Evolutionary conservation across 768 basidiomycete genomes (phyloP).

Genomic region (Naganishia vishniacii): DNA sequence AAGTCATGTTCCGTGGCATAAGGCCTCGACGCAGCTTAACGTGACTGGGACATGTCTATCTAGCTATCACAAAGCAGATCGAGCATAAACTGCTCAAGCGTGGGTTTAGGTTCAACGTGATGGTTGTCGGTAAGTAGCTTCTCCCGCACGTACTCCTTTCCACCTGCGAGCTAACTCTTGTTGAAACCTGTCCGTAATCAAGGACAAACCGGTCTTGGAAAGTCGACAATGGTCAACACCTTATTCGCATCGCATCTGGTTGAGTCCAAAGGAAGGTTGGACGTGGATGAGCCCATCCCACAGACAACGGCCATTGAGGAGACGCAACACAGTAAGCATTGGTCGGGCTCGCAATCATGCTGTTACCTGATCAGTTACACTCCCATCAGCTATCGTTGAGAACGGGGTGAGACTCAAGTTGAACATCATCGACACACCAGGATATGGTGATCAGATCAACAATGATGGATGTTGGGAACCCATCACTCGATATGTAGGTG

Average conservation of each 20-base stretch:
- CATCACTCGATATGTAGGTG: conserved; percentile 85
- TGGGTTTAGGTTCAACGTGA: conserved; percentile 98
- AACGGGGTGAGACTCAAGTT: conserved; percentile 89
- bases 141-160: not conserved
- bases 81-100: conserved; percentile 99
- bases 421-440: conserved; percentile 98
- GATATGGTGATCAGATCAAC: conserved; percentile 97
- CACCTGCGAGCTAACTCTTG: not conserved
- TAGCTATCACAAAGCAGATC: conserved; percentile 85
- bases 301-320: conserved; percentile 97
- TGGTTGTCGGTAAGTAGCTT: conserved; percentile 69
- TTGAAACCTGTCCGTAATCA: not conserved
- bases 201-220: conserved; percentile 97
- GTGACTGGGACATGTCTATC: too few relatives aligned
- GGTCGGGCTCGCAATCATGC: not conserved
- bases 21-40: too few relatives aligned
- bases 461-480: conserved; percentile 99
- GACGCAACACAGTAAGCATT: conserved; percentile 75
- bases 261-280: conserved; percentile 90
- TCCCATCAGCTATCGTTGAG: conserved; percentile 74
- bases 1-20: too few relatives aligned
- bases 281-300: conserved; percentile 78
- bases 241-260: conserved; percentile 98
- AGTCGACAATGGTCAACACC: conserved; percentile 97
- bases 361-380: too few relatives aligned